Percentiles rank a stretch among this genome's conserved stretches.
Evolutionary conservation across 78 protist genomes (phyloP).

Genomic region (Speleostelium caveatum): DNA sequence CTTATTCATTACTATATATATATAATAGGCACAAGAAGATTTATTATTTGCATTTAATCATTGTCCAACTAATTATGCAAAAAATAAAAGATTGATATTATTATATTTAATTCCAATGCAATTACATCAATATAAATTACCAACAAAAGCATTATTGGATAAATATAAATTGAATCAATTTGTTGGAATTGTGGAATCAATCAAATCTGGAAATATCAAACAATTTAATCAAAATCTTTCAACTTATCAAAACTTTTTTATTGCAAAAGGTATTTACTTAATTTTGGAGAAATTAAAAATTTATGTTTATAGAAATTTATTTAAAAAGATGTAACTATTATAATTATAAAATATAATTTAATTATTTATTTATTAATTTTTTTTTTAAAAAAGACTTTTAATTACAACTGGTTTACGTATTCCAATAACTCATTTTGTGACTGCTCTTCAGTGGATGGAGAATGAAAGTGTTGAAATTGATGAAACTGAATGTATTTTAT

Average conservation of each 20-base stretch:
- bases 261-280: slow-evolving; percentile 76
- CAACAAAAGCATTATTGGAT: slow-evolving; percentile 47
- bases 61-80: slow-evolving; percentile 13
- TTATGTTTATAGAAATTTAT: slow-evolving; percentile 75
- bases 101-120: slow-evolving; percentile 80
- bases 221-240: slow-evolving; percentile 53
- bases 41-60: slow-evolving; percentile 63
- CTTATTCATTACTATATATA: not conserved
- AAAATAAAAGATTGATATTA: slow-evolving; percentile 62
- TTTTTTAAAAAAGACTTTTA: not conserved
- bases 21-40: slow-evolving; percentile 51
- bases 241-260: slow-evolving; percentile 72
- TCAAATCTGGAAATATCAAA: slow-evolving; percentile 71
- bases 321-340: slow-evolving; percentile 43
- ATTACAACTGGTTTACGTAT: slow-evolving; percentile 26
- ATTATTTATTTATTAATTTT: not conserved
- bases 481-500: slow-evolving; percentile 78
- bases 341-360: not conserved
- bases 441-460: slow-evolving; percentile 72
- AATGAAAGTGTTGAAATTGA: slow-evolving; percentile 62
- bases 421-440: slow-evolving; percentile 48
- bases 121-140: slow-evolving; percentile 65
- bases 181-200: slow-evolving; percentile 58
- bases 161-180: slow-evolving; percentile 60
- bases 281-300: slow-evolving; percentile 72